A percentile compares a stretch with the other conserved stretches of the same genome.
Evolutionary conservation across 2,329 filamentous ascomycete genomes (phyloP).

Genomic region (Pyrenophora teres): DNA sequence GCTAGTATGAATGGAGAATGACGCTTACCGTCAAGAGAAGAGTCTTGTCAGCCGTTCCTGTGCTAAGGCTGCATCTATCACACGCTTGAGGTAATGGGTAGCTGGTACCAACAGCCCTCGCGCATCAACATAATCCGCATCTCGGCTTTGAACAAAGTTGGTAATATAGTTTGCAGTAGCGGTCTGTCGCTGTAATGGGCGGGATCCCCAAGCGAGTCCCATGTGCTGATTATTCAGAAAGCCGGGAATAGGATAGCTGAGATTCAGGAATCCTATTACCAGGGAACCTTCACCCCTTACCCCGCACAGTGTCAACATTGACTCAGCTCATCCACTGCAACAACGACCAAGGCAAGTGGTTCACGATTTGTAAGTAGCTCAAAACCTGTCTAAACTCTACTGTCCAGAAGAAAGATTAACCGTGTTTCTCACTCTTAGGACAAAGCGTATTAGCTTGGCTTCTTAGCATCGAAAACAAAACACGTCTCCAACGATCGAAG

Average conservation of each 20-base stretch:
- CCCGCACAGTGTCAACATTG: not conserved
- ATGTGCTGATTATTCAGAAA: too few species aligned
- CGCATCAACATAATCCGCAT: constrained; percentile 57
- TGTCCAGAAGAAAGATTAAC: not conserved
- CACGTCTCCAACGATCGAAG: not conserved
- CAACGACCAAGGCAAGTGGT: not conserved
- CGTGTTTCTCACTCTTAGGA: not conserved
- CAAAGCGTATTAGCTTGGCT: not conserved
- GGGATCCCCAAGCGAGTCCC: too few species aligned
- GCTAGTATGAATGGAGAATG: not conserved
- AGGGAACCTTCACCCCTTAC: not conserved
- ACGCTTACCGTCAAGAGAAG: constrained; percentile 51
- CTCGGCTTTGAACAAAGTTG: not conserved
- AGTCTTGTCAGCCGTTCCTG: constrained; percentile 49
- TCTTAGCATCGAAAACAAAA: not conserved
- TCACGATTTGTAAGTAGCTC: not conserved
- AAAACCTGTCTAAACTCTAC: not conserved
- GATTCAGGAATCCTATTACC: too few species aligned
- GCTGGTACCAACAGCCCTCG: constrained; percentile 57
- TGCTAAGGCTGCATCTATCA: constrained; percentile 49
- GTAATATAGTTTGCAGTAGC: too few species aligned
- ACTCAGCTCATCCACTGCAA: constrained; percentile 1
- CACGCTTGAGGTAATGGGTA: constrained; percentile 56
- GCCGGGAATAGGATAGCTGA: too few species aligned
- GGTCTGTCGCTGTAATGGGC: too few species aligned